Evolutionary conservation across 1,284 basidiomycete genomes (phyloP).

Genomic region (Amylostereum areolatum): DNA sequence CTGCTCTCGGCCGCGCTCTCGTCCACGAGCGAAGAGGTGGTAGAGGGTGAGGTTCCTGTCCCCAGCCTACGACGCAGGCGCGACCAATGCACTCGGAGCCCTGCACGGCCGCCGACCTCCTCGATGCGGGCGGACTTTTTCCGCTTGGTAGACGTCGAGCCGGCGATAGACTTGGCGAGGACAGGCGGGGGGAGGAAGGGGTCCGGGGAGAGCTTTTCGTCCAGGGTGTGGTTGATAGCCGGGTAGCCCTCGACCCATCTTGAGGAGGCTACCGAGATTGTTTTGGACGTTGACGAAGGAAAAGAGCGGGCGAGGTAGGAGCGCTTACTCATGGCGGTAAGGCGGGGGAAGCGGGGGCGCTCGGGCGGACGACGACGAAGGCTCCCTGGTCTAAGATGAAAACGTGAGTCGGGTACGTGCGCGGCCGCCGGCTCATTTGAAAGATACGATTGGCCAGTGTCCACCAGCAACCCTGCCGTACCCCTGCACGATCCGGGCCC

Average conservation of each 20-base stretch:
- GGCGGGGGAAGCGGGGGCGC: no score
- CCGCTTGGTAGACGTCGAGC: slow-evolving; percentile 6
- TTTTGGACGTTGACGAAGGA: no score
- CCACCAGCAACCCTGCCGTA: no score
- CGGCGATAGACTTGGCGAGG: slow-evolving; percentile 3
- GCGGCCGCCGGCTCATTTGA: no score
- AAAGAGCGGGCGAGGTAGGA: no score
- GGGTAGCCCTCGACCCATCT: slow-evolving; percentile 7
- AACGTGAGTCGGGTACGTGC: no score
- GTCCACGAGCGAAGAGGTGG: slow-evolving; percentile 31
- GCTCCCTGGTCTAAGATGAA: no score
- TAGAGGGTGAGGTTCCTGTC: slow-evolving; percentile 34
- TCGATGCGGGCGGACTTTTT: slow-evolving; percentile 31
- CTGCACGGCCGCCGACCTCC: slow-evolving; percentile 6
- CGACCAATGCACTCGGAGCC: slow-evolving; percentile 35
- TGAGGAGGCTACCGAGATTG: slow-evolving; percentile 5
- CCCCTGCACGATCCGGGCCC: no score
- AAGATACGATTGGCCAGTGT: no score
- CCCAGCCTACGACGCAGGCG: slow-evolving; percentile 37
- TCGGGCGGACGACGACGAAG: no score
- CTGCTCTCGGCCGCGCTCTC: slow-evolving; percentile 36
- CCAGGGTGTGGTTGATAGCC: background rate
- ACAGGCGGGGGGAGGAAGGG: slow-evolving; percentile 12
- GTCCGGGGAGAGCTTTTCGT: no score
- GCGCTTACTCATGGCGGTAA: no score